These are phyloP conservation scores for Cenchrus americanus DNA, from an alignment of 176 grass and related monocot genomes.

Conservation along the genomic window DNA sequence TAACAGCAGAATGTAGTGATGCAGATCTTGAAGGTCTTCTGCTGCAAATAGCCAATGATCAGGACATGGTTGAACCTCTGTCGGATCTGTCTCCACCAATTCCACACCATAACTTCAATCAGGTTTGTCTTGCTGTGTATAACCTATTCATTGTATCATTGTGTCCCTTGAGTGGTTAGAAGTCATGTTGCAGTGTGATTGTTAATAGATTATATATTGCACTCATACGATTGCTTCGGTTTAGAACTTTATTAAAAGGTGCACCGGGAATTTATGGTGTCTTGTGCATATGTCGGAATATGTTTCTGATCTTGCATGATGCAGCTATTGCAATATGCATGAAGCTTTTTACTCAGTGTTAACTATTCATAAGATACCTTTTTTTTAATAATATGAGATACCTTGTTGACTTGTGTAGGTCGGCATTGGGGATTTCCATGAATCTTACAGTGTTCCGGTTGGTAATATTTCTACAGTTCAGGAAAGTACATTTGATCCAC, in stretches of 20 bases:
- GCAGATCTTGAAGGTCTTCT: conserved; percentile 63
- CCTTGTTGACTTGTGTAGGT: conserved; percentile 30
- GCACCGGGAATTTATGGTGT: background rate
- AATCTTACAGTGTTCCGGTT: conserved; percentile 14
- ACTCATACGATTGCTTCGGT: background rate
- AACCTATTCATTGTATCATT: background rate
- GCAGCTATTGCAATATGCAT: conserved; percentile 27
- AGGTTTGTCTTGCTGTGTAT: conserved; percentile 37
- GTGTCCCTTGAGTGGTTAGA: background rate
- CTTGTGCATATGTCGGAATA: background rate
- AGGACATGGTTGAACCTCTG: conserved; percentile 19
- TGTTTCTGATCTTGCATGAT: background rate
- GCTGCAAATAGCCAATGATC: conserved; percentile 56
- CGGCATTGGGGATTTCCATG: conserved; percentile 20
- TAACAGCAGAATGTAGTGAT: conserved; percentile 5
- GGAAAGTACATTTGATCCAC: conserved; percentile 39
- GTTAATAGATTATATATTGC: background rate
- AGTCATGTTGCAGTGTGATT: background rate
- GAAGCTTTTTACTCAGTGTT: background rate
- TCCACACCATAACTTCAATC: background rate
- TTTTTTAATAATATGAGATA: too few species aligned
- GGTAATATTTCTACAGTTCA: conserved; percentile 36
- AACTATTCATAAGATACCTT: background rate
- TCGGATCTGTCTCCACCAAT: conserved; percentile 33
- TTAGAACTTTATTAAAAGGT: background rate